phyloP scores from a whole-genome alignment of 2,329 filamentous ascomycete species.

The Pseudogymnoascus sp. region DNA sequence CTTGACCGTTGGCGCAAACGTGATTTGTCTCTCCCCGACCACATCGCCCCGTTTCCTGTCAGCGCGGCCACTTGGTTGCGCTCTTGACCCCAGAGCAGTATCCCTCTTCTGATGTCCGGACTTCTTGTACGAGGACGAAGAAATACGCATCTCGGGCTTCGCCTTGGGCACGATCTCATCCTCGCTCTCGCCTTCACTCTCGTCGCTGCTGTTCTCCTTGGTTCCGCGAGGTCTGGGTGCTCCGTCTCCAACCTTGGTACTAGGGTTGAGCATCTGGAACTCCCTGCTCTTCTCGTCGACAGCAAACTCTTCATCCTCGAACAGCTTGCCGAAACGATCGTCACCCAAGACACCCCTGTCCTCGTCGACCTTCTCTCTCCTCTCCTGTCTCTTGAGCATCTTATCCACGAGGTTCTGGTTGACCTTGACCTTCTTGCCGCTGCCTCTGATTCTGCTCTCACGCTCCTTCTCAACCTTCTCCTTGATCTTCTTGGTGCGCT shows the following conservation, averaged over 20 bases:
- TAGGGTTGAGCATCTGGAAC: constrained; percentile 84
- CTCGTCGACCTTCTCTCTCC: constrained; percentile 48
- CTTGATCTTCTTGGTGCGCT: constrained; percentile 81
- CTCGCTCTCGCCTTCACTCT: constrained; percentile 38
- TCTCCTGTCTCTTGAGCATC: constrained; percentile 57
- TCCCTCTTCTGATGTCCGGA: constrained; percentile 46
- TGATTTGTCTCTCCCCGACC: constrained; percentile 59
- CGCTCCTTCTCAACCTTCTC: constrained; percentile 96
- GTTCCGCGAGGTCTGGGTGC: constrained; percentile 37
- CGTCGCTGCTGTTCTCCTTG: constrained; percentile 29
- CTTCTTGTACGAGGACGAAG: constrained; percentile 57
- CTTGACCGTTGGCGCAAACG: constrained; percentile 58
- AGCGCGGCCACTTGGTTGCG: constrained; percentile 39
- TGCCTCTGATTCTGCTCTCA: constrained; percentile 86
- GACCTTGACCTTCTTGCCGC: constrained; percentile 88
- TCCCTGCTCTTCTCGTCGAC: constrained; percentile 86
- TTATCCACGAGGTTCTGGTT: constrained; percentile 77
- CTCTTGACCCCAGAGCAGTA: constrained; percentile 48
- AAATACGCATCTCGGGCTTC: constrained; percentile 52
- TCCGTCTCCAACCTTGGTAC: constrained; percentile 46
- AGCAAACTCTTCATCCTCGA: constrained; percentile 86
- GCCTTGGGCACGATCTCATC: constrained; percentile 30
- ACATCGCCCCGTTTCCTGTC: constrained; percentile 41
- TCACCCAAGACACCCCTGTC: constrained; percentile 68
- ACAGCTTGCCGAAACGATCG: constrained; percentile 77